Percentiles rank a stretch among this genome's conserved stretches.
phyloP scores from a whole-genome alignment of 768 basidiomycete genomes.

The Tephrocybe rancida region DNA sequence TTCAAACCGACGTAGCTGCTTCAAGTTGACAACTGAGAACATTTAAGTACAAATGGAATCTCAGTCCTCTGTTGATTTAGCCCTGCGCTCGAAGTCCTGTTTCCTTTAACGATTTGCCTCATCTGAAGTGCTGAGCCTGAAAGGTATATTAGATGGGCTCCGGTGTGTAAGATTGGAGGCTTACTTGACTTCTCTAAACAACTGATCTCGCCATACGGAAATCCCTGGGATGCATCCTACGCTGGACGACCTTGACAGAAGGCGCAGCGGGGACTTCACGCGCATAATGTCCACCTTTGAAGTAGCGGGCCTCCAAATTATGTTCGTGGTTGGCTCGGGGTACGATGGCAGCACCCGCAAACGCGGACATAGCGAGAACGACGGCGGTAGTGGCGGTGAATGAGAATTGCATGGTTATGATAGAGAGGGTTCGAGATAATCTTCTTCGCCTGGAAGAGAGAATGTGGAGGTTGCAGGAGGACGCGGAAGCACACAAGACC shows the following conservation, averaged over 20 bases:
- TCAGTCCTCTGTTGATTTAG: background rate
- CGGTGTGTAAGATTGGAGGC: background rate
- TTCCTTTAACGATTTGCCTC: no score
- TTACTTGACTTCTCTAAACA: conserved; percentile 12
- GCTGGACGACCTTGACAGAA: conserved; percentile 2
- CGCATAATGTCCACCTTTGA: conserved; percentile 18
- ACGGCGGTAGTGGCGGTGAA: conserved; percentile 18
- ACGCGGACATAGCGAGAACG: conserved; percentile 23
- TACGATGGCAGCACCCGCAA: conserved; percentile 29
- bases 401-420: conserved; percentile 31
- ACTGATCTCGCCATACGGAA: conserved; percentile 10
- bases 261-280: conserved; percentile 14
- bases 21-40: no score
- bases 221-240: conserved; percentile 18
- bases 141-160: no score
- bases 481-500: conserved; percentile 32
- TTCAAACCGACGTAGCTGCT: no score
- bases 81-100: no score
- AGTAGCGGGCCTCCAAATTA: conserved; percentile 24
- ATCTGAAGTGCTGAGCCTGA: no score
- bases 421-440: conserved; percentile 11
- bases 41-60: background rate
- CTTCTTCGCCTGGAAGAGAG: conserved; percentile 29
- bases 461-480: conserved; percentile 9
- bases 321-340: conserved; percentile 24